These are phyloP conservation scores for Arthrobotrys sphaeroides DNA, from an alignment of 2,329 filamentous ascomycete genomes.

Conservation along the genomic window DNA sequence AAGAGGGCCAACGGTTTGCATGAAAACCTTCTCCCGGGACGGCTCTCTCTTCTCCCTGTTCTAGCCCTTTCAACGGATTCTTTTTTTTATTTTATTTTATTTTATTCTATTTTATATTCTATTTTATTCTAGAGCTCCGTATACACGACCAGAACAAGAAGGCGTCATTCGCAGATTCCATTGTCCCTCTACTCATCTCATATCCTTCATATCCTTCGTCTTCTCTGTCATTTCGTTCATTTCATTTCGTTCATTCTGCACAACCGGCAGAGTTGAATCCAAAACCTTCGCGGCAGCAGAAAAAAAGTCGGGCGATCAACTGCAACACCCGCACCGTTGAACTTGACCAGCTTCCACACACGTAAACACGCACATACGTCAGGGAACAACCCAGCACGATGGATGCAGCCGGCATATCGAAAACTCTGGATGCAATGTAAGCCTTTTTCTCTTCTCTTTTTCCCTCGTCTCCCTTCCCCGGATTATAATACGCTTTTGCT, in stretches of 20 bases:
- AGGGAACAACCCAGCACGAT: slow-evolving; percentile 20
- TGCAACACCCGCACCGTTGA: slow-evolving; percentile 5
- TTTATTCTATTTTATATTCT: background rate
- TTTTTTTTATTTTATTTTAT: background rate
- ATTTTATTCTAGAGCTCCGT: slow-evolving; percentile 1
- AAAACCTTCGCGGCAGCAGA: background rate
- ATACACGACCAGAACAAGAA: slow-evolving; percentile 17
- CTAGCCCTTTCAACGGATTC: background rate
- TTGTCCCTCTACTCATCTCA: background rate
- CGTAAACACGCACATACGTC: slow-evolving; percentile 7
- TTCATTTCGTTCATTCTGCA: too few relatives aligned
- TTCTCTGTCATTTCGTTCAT: background rate
- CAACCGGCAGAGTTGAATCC: too few relatives aligned
- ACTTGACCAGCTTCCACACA: background rate
- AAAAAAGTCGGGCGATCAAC: slow-evolving; percentile 23
- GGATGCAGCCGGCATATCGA: slow-evolving; percentile 52
- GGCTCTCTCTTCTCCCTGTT: background rate
- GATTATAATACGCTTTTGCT: slow-evolving; percentile 7
- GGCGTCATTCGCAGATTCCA: background rate
- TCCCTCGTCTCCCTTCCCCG: background rate
- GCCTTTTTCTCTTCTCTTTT: too few relatives aligned
- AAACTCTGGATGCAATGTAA: slow-evolving; percentile 53
- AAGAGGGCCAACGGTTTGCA: slow-evolving; percentile 15
- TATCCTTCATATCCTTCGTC: background rate
- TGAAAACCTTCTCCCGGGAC: slow-evolving; percentile 4